Conservation (phyloP, 2,329 filamentous ascomycete genomes). For the Tolypocladium ovalisporum region DNA sequence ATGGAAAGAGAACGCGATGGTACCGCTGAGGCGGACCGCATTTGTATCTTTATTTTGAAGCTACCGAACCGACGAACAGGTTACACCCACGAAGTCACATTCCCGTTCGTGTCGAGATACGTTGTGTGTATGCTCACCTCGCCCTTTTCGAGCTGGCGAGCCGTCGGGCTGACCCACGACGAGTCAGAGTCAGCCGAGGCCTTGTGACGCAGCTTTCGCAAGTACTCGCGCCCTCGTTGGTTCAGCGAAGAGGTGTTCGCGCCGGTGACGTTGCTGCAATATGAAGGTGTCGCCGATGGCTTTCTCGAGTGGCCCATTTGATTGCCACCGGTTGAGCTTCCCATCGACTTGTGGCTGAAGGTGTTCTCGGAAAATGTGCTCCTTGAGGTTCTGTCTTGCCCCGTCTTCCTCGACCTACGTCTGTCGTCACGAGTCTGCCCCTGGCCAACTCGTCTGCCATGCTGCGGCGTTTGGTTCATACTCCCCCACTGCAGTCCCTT, state of each 20-base stretch:
- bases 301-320: not conserved
- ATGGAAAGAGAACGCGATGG: not conserved
- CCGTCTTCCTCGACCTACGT: not conserved
- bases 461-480: not conserved
- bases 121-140: not conserved
- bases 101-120: not conserved
- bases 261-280: not conserved
- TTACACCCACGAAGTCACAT: not conserved
- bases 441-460: not conserved
- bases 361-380: not conserved
- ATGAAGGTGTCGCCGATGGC: not conserved
- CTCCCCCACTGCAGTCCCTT: not conserved
- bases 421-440: not conserved
- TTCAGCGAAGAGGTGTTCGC: not conserved
- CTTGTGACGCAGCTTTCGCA: not conserved
- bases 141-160: constrained; percentile 5
- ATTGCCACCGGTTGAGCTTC: not conserved
- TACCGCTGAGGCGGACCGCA: not conserved
- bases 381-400: not conserved
- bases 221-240: not conserved
- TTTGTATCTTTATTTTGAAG: not conserved
- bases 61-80: not conserved
- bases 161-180: constrained; percentile 9
- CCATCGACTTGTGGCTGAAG: not conserved
- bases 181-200: constrained; percentile 4